Evolutionary conservation across 805 yeast genomes (phyloP), one percentile per base, ranked within the genome.

Genomic region (Diddensiella caesifluorescens): DNA sequence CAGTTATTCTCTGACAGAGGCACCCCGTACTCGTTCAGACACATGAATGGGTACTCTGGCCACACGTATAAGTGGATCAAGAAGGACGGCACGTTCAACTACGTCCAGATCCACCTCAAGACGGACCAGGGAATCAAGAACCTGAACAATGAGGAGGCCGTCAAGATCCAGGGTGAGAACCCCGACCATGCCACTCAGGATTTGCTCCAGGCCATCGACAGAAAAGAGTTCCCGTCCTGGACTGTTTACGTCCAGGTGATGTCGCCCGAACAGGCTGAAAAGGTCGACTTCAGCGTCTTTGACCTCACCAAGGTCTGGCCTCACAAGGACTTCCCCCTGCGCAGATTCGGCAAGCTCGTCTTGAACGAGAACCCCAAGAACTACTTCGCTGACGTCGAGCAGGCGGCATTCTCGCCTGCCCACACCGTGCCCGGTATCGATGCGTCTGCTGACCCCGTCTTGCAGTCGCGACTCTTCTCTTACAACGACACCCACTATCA

Each of bases 401-500:
- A 73, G 59, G 62, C 69, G 47, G 89, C 88, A 4, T 82, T 83
- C 67, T 65, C 83, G 22, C 90, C 89, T 37, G 66, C 80, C 42
- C 83, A 80, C 67, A 69, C 81, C 38, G 83, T 80, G 32, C 87
- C 87, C 34, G 83, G 79, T 57, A 74, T 79, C 69, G 85, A 80
- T 66, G 76, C 89, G 42, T 73, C 83, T 37, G 83, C 83, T 46
- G 89, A 82, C 63, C 85, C 87, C 19, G 87, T 82, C 16, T 68
- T 82, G 63, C 88, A 82, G 67, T 74, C 83, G 22, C 77, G 89
- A 64, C 68, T 82, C 54, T 83, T 79, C 64, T 79, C 88, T 19
- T 81, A 82, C 67, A 73, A 80, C 43, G 89, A 82, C 64, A 80
- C 89, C 34, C 86, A 80, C 64, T 77, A 85, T 59, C 77, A 81